Conservation (phyloP, 1,139 yeast genomes). For the Scheffersomyces insectosa region DNA sequence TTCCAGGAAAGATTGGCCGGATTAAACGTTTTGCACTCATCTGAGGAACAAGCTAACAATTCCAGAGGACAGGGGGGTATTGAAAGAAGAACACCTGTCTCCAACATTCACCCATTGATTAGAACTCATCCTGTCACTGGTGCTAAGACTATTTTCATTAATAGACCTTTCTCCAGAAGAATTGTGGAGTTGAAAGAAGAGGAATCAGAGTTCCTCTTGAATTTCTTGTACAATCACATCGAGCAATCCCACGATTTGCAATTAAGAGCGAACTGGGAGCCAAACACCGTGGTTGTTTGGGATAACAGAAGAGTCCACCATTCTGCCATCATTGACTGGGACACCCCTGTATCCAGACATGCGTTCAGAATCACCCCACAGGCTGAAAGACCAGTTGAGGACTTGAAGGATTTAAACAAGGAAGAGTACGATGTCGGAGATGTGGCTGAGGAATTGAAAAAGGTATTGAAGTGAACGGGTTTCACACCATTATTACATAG, state of each 20-base stretch:
- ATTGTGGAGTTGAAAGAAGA: conserved; percentile 30
- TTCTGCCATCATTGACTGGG: conserved; percentile 25
- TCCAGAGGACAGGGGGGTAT: conserved; percentile 24
- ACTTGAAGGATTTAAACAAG: conserved; percentile 21
- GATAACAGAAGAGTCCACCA: conserved; percentile 26
- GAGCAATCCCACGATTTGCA: conserved; percentile 51
- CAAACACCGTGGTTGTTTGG: conserved; percentile 33
- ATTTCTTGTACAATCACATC: conserved; percentile 24
- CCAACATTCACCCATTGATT: conserved; percentile 29
- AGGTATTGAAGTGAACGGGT: neutral
- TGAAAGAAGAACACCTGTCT: conserved; percentile 26
- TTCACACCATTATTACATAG: neutral
- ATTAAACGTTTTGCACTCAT: conserved; percentile 27
- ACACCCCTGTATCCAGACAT: conserved; percentile 20
- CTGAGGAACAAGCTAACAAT: conserved; percentile 23
- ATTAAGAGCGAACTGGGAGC: conserved; percentile 58
- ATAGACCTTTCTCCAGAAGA: conserved; percentile 25
- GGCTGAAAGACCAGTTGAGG: conserved; percentile 25
- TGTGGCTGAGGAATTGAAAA: conserved; percentile 4
- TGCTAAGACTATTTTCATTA: conserved; percentile 23
- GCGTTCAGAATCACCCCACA: conserved; percentile 27
- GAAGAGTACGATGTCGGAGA: conserved; percentile 6
- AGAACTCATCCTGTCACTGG: conserved; percentile 30
- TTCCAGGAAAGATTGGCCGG: conserved; percentile 27
- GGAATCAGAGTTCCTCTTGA: conserved; percentile 24